Percentiles rank a stretch among this genome's conserved stretches.
Evolutionary conservation across 169 alveolate genomes (phyloP).

Genomic region (Plasmodium sp.): DNA sequence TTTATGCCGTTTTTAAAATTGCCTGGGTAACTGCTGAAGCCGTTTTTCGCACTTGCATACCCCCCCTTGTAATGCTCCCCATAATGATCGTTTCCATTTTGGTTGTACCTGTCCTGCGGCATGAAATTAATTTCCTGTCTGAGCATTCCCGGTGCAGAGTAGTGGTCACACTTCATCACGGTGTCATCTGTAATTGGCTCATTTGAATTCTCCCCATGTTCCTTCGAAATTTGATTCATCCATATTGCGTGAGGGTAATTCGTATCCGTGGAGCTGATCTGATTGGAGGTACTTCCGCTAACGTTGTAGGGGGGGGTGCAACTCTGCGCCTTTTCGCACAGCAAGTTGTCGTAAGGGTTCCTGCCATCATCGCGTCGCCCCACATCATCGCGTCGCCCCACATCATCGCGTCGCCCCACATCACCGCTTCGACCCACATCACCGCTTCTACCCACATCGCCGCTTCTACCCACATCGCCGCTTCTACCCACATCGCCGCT

Average conservation of each 20-base stretch:
- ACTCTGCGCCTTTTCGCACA: background rate
- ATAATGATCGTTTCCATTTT: background rate
- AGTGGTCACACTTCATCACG: background rate
- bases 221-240: background rate
- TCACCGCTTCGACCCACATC: no score
- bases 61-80: background rate
- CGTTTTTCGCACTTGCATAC: background rate
- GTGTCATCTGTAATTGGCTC: background rate
- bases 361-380: background rate
- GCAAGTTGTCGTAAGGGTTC: background rate
- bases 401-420: no score
- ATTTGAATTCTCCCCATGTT: background rate
- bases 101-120: background rate
- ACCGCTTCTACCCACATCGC: no score
- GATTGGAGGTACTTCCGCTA: background rate
- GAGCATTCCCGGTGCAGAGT: background rate
- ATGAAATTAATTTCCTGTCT: background rate
- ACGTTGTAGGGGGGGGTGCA: background rate
- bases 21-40: background rate
- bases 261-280: background rate
- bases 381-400: no score
- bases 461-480: no score
- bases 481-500: no score
- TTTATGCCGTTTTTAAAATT: background rate
- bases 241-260: background rate